Base-by-base conservation (phyloP, 148 eudicot species). In the Pharnaceum exiguum region DNA sequence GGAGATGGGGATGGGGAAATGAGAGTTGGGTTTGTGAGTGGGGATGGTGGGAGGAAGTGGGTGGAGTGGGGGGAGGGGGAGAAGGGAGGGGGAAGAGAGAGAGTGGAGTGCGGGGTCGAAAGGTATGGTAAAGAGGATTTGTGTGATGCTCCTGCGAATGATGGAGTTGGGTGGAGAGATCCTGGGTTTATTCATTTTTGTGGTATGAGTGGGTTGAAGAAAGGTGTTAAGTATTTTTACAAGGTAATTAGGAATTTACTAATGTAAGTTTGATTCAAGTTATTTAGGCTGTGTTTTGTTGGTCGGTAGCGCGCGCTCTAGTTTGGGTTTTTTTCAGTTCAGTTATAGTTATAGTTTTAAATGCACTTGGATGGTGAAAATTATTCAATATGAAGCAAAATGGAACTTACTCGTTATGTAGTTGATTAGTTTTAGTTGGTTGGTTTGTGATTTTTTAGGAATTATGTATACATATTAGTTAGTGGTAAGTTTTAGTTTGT, bases 121-220 rank as follows among this genome's bases (percentile, higher is more conserved):
- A 66, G 85, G 82, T 94, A 94, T 78, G 87, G 78, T 69, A 62
- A 71, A 55, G 96, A 84, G 18, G 83, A 94, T 65, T 77, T 94
- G 95, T 94, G 99, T 73, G 87, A 89, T 68, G 33, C 68, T 1
- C 99, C 99, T 7, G 99, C 99, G 15, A 94, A 94, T 73, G 47
- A 59, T 46, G 89, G 87, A 51, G 49, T 78, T 60, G 99, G 99
- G 22, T 94, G 99, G 99, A 79, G 99, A 17, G 99, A 94, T 76
- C 99, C 99, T 46, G 99, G 96, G 74, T 89, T 67, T 66, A 71
- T 86, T 49, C 86, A 79, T 75, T 81, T 83, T 76, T 95, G 90
- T 11, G 81, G 88, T 17, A 83, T 93, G 88, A 48, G 46, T 9
- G 63, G 66, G 56, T 79, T 93, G 81, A 67, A 62, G 53, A 71